Evolutionary conservation across 2,329 filamentous ascomycete species (phyloP).

Genomic region (Spiromastix sp.): DNA sequence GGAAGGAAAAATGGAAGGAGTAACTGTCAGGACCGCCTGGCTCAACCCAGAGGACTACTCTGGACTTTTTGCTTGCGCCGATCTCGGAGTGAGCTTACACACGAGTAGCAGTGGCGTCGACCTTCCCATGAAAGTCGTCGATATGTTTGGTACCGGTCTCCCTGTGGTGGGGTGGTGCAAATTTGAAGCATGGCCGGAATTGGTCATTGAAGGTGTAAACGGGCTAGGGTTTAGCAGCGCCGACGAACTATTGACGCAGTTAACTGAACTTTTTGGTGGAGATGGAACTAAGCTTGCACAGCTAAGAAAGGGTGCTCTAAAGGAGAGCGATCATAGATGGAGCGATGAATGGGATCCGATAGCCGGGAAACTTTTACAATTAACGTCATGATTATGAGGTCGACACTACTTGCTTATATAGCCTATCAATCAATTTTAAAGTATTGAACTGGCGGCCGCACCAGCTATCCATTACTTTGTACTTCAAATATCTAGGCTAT

Average conservation of each 20-base stretch:
- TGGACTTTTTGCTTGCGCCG: conserved; percentile 68
- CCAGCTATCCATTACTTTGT: too few species aligned
- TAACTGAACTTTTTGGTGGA: conserved; percentile 55
- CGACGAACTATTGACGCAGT: conserved; percentile 51
- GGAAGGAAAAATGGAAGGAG: conserved; percentile 54
- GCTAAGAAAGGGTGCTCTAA: conserved; percentile 58
- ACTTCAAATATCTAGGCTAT: too few species aligned
- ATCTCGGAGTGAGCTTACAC: conserved; percentile 84
- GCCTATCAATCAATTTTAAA: too few species aligned
- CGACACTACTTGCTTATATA: too few species aligned
- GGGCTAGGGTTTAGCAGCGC: conserved; percentile 73
- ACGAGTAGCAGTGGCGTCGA: conserved; percentile 91
- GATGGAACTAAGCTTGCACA: conserved; percentile 43
- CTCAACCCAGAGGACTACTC: conserved; percentile 78
- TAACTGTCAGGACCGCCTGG: conserved; percentile 74
- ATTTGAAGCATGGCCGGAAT: conserved; percentile 80
- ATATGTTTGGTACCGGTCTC: conserved; percentile 93
- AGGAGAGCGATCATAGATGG: conserved; percentile 72
- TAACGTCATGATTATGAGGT: conserved; percentile 14
- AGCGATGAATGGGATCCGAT: conserved; percentile 86
- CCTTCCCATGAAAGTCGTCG: conserved; percentile 96
- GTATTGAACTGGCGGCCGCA: too few species aligned
- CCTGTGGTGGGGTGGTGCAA: conserved; percentile 78
- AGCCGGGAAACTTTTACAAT: conserved; percentile 59
- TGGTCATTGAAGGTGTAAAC: conserved; percentile 81